Evolutionary conservation across 192 early-diverging fungal genomes (phyloP), one percentile per base, ranked within the genome.

Genomic region (Tieghemiomyces parasiticus): DNA sequence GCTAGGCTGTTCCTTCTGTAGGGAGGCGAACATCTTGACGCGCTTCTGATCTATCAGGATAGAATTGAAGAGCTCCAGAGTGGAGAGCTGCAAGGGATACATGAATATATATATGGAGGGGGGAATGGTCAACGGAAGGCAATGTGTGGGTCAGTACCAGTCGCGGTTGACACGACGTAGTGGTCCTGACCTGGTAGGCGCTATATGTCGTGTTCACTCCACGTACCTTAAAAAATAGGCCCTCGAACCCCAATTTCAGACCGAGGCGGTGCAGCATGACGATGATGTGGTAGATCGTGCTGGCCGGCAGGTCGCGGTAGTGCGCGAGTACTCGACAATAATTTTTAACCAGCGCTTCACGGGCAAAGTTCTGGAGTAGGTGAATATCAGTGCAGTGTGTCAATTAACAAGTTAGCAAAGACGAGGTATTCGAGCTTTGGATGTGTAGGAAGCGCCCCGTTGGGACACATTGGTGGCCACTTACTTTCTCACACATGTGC

Each of bases 191-290:
- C 16, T 3, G 2, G 45, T 2, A 10, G 1, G 2, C 22, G 45
- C 3, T 46, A 2, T 10, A 2, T n/a, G 2, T 22, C 16, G 19
- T 2, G 16, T 44, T 16, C 38, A 8, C 16, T 44, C 12, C 45
- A n/a, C 12, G 16, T 50, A 26, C 49, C 35, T 58, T 58, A 35
- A 58, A 58, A 38, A 58, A 58, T 3, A 58, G 35, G 35, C 55
- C 55, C 35, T 58, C 55, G 33, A 25, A 58, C 0, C 55, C 55
- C 24, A 31, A 34, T 35, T 58, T 58, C n/a, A 58, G n/a, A 25
- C 28, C 55, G 32, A 58, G 16, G 3, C 55, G 55, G 10, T 58
- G 55, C n/a, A 58, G 35, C 55, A 58, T 58, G 2, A 34, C 35
- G 4, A 58, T 34, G 33, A 58, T 58, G 33, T 34, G 35, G n/a